Evolutionary conservation across 2,329 filamentous ascomycete genomes (phyloP).

Genomic region (Leptographium galeiforme): DNA sequence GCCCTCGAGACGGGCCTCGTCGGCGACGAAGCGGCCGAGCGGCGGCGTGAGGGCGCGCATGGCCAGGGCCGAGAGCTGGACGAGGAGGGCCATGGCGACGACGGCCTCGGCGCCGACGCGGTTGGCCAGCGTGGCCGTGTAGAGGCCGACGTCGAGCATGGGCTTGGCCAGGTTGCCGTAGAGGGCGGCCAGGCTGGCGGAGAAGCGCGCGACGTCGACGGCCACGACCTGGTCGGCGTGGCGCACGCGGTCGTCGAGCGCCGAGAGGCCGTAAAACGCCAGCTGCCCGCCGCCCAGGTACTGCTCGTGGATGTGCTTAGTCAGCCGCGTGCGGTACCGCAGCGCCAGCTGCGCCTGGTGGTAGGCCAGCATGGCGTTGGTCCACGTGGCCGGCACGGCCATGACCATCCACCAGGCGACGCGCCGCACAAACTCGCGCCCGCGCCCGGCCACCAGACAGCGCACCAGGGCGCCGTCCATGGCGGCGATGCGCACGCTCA

Average conservation of each 20-base stretch:
- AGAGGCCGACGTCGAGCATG: constrained; percentile 84
- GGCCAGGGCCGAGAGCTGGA: constrained; percentile 81
- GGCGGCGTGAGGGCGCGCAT: constrained; percentile 93
- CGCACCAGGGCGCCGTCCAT: constrained; percentile 91
- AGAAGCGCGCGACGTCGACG: constrained; percentile 92
- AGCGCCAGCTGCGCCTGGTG: constrained; percentile 91
- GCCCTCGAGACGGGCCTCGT: constrained; percentile 86
- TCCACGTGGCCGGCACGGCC: constrained; percentile 90
- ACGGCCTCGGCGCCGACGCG: constrained; percentile 94
- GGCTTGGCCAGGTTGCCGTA: constrained; percentile 97
- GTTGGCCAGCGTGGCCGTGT: constrained; percentile 85
- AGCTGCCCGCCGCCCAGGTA: constrained; percentile 72
- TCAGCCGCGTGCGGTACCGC: constrained; percentile 83
- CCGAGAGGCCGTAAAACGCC: constrained; percentile 94
- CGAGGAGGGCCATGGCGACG: constrained; percentile 86
- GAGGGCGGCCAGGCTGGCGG: constrained; percentile 83
- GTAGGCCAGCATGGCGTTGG: constrained; percentile 96
- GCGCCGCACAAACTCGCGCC: constrained; percentile 74
- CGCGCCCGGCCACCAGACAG: constrained; percentile 79
- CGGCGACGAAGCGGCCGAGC: constrained; percentile 94
- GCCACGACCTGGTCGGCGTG: constrained; percentile 96
- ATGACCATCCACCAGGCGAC: constrained; percentile 99
- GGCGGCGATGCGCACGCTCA: constrained; percentile 91
- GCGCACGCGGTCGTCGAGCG: constrained; percentile 93
- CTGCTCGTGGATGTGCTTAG: constrained; percentile 88